Evolutionary conservation across 495 filamentous ascomycete species (phyloP).

Genomic region (Xylaria castorea): DNA sequence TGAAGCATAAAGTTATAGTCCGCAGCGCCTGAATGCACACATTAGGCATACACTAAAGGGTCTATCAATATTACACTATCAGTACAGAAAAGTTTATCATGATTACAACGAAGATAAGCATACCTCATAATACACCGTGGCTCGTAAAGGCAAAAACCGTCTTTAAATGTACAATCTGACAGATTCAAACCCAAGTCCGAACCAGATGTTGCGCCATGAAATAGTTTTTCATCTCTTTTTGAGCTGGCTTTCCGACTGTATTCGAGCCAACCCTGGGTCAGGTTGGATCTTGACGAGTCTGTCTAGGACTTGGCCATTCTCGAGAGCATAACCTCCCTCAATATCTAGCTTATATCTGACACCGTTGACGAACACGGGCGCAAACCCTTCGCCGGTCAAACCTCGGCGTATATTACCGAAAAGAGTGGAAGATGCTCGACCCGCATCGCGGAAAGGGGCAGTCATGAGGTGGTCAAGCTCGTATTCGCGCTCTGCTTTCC

Average conservation of each 20-base stretch:
- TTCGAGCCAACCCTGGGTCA: constrained; percentile 19
- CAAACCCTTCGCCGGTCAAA: constrained; percentile 56
- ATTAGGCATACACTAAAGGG: not conserved
- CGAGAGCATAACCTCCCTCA: constrained; percentile 56
- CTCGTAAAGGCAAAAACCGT: not conserved
- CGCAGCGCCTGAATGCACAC: not conserved
- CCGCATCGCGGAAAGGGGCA: constrained; percentile 54
- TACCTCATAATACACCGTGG: not conserved
- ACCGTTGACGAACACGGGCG: constrained; percentile 44
- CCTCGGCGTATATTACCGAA: constrained; percentile 47
- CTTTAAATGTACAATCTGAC: not conserved
- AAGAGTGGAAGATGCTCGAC: constrained; percentile 36
- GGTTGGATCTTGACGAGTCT: constrained; percentile 47
- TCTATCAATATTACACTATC: constrained; percentile 1
- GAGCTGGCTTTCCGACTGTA: constrained; percentile 1
- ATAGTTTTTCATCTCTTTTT: not conserved
- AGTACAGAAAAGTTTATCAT: not conserved
- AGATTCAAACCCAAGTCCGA: not conserved
- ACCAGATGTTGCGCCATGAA: not conserved
- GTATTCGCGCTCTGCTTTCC: constrained; percentile 48
- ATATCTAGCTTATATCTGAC: constrained; percentile 58
- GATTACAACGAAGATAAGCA: not conserved
- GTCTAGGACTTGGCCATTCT: constrained; percentile 59
- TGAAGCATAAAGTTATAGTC: not conserved
- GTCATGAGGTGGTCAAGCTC: constrained; percentile 56